Evolutionary conservation across 192 early-diverging fungal species (phyloP).

Genomic region (Rhizoclosmatium sp.): DNA sequence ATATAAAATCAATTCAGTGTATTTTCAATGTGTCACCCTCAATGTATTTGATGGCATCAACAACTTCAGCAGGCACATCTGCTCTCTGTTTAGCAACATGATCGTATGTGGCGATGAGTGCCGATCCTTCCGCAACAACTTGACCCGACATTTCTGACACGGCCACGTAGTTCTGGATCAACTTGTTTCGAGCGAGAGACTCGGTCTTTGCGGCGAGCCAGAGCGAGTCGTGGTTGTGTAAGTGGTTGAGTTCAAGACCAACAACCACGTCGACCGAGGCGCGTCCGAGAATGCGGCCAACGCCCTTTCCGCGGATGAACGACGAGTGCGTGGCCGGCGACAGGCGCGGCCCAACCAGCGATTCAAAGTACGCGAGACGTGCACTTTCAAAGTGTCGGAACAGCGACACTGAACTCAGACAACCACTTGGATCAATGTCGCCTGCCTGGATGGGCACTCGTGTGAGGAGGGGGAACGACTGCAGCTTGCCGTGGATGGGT

Average conservation of each 20-base stretch:
- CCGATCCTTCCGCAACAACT: slow-evolving; percentile 18
- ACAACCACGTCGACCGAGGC: slow-evolving; percentile 7
- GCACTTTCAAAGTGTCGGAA: slow-evolving; percentile 31
- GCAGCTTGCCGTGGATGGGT: background rate
- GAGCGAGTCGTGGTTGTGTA: slow-evolving; percentile 23
- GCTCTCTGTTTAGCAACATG: slow-evolving; percentile 29
- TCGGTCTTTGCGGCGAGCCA: slow-evolving; percentile 23
- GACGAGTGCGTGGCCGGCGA: slow-evolving; percentile 13
- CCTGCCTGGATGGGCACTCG: slow-evolving; percentile 29
- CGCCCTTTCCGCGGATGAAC: slow-evolving; percentile 37
- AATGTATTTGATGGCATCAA: slow-evolving; percentile 2
- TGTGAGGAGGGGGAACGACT: background rate
- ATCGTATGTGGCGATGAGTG: slow-evolving; percentile 33
- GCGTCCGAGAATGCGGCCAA: slow-evolving; percentile 31
- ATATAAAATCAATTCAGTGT: too few relatives aligned
- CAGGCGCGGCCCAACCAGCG: slow-evolving; percentile 21
- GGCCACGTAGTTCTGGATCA: slow-evolving; percentile 18
- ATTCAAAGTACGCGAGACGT: slow-evolving; percentile 31
- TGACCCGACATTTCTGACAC: background rate
- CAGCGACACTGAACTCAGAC: slow-evolving; percentile 6
- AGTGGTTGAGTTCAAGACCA: background rate
- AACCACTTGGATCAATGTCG: slow-evolving; percentile 22
- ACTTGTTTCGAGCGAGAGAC: background rate
- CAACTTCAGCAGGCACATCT: slow-evolving; percentile 26
- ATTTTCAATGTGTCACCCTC: too few relatives aligned